These are phyloP conservation scores for Tulasnella sp. DNA, from an alignment of 768 basidiomycete species.

Conservation along the genomic window DNA sequence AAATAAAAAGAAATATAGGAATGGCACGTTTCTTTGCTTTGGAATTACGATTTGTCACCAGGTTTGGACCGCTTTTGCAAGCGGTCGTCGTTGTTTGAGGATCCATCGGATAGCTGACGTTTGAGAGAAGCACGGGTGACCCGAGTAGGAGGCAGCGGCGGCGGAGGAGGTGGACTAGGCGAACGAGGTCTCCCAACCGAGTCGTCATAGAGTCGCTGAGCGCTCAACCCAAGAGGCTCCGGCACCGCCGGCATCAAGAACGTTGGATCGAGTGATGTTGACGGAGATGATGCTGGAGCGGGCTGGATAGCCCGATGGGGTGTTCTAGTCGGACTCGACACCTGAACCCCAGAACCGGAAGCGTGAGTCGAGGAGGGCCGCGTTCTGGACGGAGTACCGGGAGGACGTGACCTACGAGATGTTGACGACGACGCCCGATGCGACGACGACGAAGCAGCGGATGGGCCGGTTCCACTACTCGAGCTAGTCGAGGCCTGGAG, in stretches of 20 bases:
- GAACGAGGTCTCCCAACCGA: constrained; percentile 1
- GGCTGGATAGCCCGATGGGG: constrained; percentile 19
- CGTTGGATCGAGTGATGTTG: constrained; percentile 13
- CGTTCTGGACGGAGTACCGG: constrained; percentile 7
- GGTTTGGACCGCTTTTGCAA: constrained; percentile 19
- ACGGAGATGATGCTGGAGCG: constrained; percentile 11
- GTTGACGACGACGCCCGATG: constrained; percentile 19
- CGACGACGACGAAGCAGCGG: constrained; percentile 17
- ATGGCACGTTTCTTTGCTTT: background rate
- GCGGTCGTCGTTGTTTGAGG: constrained; percentile 7
- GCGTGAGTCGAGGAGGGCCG: constrained; percentile 16
- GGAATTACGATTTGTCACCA: background rate
- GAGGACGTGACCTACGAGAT: background rate
- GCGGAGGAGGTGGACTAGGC: constrained; percentile 3
- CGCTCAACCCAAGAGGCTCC: background rate
- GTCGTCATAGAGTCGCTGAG: constrained; percentile 21
- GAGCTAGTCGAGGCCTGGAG: constrained; percentile 6
- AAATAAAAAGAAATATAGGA: constrained; percentile 14
- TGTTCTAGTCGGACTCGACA: constrained; percentile 21
- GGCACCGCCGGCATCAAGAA: background rate
- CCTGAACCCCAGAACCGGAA: constrained; percentile 14
- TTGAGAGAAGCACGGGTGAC: constrained; percentile 22
- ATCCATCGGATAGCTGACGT: background rate
- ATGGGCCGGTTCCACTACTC: constrained; percentile 10
- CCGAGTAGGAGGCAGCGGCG: background rate